phyloP scores from a whole-genome alignment of 23 red algal species.

The Gracilariopsis chorda region DNA sequence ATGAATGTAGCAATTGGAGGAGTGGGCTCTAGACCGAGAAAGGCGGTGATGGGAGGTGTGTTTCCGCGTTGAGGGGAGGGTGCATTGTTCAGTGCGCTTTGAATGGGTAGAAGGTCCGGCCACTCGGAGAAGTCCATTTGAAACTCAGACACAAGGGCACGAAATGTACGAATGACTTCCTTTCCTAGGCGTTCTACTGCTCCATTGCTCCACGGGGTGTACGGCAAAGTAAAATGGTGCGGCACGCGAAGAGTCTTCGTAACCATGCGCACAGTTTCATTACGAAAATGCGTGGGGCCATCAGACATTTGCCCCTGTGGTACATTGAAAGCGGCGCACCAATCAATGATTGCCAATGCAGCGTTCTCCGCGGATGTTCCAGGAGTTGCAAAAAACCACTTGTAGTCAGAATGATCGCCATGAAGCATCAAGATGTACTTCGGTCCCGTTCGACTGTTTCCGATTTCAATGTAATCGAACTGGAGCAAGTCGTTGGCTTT shows the following conservation, averaged over 20 bases:
- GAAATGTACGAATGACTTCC: background rate
- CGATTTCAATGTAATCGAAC: background rate
- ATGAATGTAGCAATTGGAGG: background rate
- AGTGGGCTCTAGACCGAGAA: background rate
- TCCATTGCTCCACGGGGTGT: background rate
- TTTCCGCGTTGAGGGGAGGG: background rate
- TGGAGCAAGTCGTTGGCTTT: background rate
- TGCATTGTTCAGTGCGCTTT: constrained; percentile 2
- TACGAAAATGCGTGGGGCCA: background rate
- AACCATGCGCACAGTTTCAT: background rate
- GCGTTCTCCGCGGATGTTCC: background rate
- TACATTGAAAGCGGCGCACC: background rate
- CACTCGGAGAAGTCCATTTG: background rate
- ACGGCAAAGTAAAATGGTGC: background rate
- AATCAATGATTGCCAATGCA: background rate
- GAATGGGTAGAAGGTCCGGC: background rate
- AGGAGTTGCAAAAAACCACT: background rate
- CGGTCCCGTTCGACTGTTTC: background rate
- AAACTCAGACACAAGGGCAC: background rate
- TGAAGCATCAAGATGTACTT: background rate
- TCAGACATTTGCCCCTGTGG: background rate
- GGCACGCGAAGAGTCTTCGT: background rate
- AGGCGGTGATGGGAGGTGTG: background rate
- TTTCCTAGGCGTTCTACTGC: background rate
- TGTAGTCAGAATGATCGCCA: background rate